Evolutionary conservation across 305 asterid genomes (phyloP).

Genomic region (Fraxinus latifolia): DNA sequence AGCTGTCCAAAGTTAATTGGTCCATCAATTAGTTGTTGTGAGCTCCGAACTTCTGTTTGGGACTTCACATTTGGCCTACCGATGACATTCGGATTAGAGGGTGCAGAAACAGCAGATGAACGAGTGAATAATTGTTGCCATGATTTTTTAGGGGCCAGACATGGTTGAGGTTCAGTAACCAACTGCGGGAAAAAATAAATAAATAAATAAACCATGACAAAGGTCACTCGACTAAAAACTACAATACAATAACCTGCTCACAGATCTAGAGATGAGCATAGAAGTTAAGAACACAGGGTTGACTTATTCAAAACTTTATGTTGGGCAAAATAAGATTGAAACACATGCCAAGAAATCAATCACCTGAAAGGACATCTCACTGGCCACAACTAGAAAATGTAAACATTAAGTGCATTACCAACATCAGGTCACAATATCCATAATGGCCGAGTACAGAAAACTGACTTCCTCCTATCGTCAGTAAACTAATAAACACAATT

Average conservation of each 20-base stretch:
- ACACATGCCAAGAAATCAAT: constrained; percentile 4
- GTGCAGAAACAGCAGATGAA: constrained; percentile 58
- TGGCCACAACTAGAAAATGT: not conserved
- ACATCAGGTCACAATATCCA: not conserved
- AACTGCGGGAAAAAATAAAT: constrained; percentile 47
- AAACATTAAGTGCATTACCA: not conserved
- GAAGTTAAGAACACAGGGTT: constrained; percentile 11
- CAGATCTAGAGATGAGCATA: constrained; percentile 9
- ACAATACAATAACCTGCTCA: not conserved
- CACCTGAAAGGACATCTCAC: not conserved
- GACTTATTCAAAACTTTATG: not conserved
- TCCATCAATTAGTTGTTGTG: constrained; percentile 58
- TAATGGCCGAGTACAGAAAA: not conserved
- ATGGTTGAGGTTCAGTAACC: constrained; percentile 59
- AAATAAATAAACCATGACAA: not conserved
- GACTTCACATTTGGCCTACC: constrained; percentile 61
- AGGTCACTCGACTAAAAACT: not conserved
- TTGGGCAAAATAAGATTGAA: not conserved
- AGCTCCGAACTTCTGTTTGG: constrained; percentile 53
- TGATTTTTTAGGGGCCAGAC: constrained; percentile 74
- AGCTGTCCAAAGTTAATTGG: constrained; percentile 67
- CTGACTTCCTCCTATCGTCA: not conserved
- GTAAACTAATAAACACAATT: not conserved
- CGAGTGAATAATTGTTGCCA: constrained; percentile 95
- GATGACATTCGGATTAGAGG: constrained; percentile 58